Evolutionary conservation across 306 rosid genomes (phyloP), one percentile per base, ranked within the genome.

Genomic region (Fagus crenata): DNA sequence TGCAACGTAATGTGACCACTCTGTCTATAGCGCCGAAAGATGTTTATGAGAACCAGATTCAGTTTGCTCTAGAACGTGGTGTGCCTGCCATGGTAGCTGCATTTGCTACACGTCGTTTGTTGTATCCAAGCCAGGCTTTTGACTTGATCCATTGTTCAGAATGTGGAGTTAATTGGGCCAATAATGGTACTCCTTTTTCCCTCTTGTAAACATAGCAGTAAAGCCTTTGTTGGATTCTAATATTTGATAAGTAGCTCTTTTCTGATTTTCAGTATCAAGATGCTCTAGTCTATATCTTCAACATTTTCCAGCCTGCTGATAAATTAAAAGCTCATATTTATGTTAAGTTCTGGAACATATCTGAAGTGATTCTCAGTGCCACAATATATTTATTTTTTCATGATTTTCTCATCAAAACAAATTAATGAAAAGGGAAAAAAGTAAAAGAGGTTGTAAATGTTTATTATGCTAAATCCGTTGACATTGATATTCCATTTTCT

Each of bases 51-150:
- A 92, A 93, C 80, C 97, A 86, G 94, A 86, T 93, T 80, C 98
- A 92, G 81, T 90, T 93, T 85, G 97, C 98, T 63, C 84, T 93
- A 75, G 98, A 93, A 85, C 98, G 97, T 58, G 98, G 98, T 13
- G 94, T 92, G 82, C 96, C 98, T 80, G 94, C 94, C 67, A 87
- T 89, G 91, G 88, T 86, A 56, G 89, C 94, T 36, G 85, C 80
- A 42, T 89, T 93, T 79, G 93, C 90, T 51, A 87, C 93, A 2
- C 94, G 60, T 35, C 93, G 90, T 33, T 82, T 91, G 76, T 71
- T 83, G 75, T 90, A 85, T 84, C 94, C 98, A 46, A 93, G 97
- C 79, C 97, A 91, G 85, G 98, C 97, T 76, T 93, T 93, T 82
- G 98, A 93, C 75, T 79, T 93, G 84, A 90, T 93, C 65, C 98